A percentile compares a stretch with the other conserved stretches of the same genome.
These are phyloP conservation scores for Penicillium thymicola DNA, from an alignment of 2,329 filamentous ascomycete genomes.

Conservation along the genomic window DNA sequence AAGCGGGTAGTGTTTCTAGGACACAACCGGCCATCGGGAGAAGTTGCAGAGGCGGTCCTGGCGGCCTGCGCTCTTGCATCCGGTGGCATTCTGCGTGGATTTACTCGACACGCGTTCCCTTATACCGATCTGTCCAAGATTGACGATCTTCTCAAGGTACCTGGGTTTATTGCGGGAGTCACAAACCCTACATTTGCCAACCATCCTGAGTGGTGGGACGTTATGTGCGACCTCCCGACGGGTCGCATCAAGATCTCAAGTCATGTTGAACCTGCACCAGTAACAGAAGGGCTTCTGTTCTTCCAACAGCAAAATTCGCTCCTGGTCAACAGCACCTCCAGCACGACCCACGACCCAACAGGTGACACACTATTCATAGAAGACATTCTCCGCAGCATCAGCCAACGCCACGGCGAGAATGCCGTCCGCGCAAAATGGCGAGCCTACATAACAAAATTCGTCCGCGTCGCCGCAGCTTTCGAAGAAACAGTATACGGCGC, in stretches of 20 bases:
- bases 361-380: conserved; percentile 89
- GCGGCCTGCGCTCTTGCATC: conserved; percentile 94
- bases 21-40: conserved; percentile 89
- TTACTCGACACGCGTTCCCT: conserved; percentile 93
- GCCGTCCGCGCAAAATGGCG: conserved; percentile 90
- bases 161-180: conserved; percentile 95
- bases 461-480: conserved; percentile 85
- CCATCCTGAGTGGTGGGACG: conserved; percentile 97
- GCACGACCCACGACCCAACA: conserved; percentile 61
- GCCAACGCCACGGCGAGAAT: conserved; percentile 80
- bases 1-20: conserved; percentile 95
- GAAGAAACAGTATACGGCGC: conserved; percentile 95
- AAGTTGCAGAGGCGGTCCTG: conserved; percentile 95
- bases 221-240: conserved; percentile 87
- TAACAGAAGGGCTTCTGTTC: conserved; percentile 80
- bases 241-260: conserved; percentile 93
- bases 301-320: conserved; percentile 70
- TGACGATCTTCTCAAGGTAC: conserved; percentile 90
- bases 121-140: conserved; percentile 98
- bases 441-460: conserved; percentile 92
- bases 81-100: conserved; percentile 86
- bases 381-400: conserved; percentile 77
- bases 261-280: conserved; percentile 73
- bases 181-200: conserved; percentile 95
- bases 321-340: conserved; percentile 24